Percentiles rank a stretch among this genome's conserved stretches.
Evolutionary conservation across 768 basidiomycete genomes (phyloP).

Genomic region (Russula foetens): DNA sequence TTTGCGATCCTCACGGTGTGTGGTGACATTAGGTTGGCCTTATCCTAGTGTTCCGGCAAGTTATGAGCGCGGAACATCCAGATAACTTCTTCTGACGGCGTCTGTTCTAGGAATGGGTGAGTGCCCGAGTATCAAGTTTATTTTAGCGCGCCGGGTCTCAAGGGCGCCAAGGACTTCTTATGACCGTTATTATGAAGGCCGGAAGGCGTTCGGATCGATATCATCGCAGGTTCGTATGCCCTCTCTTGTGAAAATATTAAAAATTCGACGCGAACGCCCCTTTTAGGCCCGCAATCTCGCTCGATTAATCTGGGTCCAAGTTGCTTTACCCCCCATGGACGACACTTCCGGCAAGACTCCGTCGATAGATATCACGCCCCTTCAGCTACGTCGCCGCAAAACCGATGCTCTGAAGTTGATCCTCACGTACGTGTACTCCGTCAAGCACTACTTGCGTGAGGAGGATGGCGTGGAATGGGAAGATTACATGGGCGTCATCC

Average conservation of each 20-base stretch:
- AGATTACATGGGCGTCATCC: slow-evolving; percentile 63
- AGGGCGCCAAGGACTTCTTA: slow-evolving; percentile 57
- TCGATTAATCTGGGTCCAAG: slow-evolving; percentile 74
- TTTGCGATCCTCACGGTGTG: background rate
- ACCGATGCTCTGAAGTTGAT: slow-evolving; percentile 60
- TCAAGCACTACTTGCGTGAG: slow-evolving; percentile 75
- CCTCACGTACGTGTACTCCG: slow-evolving; percentile 63
- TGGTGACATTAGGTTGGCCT: slow-evolving; percentile 63
- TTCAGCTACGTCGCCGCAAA: slow-evolving; percentile 58
- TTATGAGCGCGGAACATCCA: background rate
- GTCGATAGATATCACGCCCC: slow-evolving; percentile 35
- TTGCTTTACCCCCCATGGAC: slow-evolving; percentile 53
- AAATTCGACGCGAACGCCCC: background rate
- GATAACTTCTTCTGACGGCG: background rate
- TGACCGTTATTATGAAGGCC: slow-evolving; percentile 83
- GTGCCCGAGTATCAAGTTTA: background rate
- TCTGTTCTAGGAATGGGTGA: slow-evolving; percentile 51
- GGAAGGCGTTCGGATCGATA: slow-evolving; percentile 72
- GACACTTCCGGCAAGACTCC: slow-evolving; percentile 48
- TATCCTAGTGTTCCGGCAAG: slow-evolving; percentile 78
- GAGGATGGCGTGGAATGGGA: slow-evolving; percentile 67
- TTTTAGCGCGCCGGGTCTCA: background rate
- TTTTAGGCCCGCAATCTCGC: slow-evolving; percentile 59
- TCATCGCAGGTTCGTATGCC: slow-evolving; percentile 46
- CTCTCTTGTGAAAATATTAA: background rate